Evolutionary conservation across 129 eudicot genomes (phyloP).

Genomic region (Artemisia annua): DNA sequence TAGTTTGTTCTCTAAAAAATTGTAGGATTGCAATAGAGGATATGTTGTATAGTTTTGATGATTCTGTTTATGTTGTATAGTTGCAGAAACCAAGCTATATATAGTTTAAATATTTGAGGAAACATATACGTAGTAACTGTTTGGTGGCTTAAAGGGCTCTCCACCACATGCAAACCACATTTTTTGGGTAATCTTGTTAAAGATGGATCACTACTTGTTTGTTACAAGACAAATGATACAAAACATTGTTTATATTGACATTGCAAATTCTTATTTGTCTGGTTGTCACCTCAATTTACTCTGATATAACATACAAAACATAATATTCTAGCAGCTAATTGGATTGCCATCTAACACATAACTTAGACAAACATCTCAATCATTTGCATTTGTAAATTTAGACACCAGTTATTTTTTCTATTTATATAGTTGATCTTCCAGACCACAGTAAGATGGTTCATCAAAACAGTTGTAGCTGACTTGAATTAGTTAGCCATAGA

Average conservation of each 20-base stretch:
- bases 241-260: not conserved
- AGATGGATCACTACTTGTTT: not conserved
- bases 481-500: too few relatives aligned
- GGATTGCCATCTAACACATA: too few relatives aligned
- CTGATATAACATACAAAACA: not conserved
- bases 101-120: not conserved
- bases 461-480: too few relatives aligned
- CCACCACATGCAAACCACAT: not conserved
- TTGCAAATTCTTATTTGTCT: slow-evolving; percentile 3
- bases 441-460: too few relatives aligned
- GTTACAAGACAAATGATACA: not conserved
- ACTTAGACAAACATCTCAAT: not conserved
- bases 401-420: not conserved
- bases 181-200: not conserved
- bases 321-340: not conserved
- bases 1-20: slow-evolving; percentile 13
- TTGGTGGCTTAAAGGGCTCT: slow-evolving; percentile 9
- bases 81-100: not conserved
- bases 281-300: not conserved
- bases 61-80: not conserved
- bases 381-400: not conserved
- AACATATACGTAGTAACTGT: slow-evolving; percentile 1
- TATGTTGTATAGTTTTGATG: slow-evolving; percentile 3
- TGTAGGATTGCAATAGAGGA: not conserved
- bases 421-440: too few relatives aligned